A percentile compares a stretch with the other conserved stretches of the same genome.
Evolutionary conservation across 83 land plant species (phyloP).

Genomic region (Thuja plicata): DNA sequence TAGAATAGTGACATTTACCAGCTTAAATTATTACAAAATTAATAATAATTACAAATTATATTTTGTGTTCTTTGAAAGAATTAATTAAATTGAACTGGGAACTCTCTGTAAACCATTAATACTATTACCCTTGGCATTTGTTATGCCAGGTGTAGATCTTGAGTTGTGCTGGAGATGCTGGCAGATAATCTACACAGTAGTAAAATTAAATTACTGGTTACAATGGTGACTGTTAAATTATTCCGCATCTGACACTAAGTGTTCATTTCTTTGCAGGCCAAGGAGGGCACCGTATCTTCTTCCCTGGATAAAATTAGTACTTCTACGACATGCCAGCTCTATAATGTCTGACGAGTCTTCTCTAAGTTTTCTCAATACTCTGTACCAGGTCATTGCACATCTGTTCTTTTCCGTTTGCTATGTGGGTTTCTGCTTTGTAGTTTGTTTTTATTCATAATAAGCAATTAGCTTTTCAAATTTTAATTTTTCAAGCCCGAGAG

Average conservation of each 20-base stretch:
- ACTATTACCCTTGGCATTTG: not conserved
- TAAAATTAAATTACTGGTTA: not conserved
- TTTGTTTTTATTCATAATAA: not conserved
- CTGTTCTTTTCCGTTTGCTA: not conserved
- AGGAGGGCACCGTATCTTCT: slow-evolving; percentile 11
- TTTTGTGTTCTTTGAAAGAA: not conserved
- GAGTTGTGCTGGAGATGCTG: not conserved
- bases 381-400: not conserved
- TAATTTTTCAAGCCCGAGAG: not conserved
- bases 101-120: not conserved
- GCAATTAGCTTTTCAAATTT: not conserved
- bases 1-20: not conserved
- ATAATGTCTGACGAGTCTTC: not conserved
- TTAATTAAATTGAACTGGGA: not conserved
- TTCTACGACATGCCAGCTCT: not conserved
- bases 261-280: slow-evolving; percentile 1
- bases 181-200: not conserved
- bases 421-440: not conserved
- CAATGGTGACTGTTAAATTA: not conserved
- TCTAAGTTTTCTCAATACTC: not conserved
- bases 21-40: not conserved
- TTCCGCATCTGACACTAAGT: not conserved
- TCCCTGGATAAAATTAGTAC: slow-evolving; percentile 6
- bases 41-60: not conserved
- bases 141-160: not conserved